Evolutionary conservation across 257 asterid species (phyloP).

Genomic region (Jacaranda mimosifolia): DNA sequence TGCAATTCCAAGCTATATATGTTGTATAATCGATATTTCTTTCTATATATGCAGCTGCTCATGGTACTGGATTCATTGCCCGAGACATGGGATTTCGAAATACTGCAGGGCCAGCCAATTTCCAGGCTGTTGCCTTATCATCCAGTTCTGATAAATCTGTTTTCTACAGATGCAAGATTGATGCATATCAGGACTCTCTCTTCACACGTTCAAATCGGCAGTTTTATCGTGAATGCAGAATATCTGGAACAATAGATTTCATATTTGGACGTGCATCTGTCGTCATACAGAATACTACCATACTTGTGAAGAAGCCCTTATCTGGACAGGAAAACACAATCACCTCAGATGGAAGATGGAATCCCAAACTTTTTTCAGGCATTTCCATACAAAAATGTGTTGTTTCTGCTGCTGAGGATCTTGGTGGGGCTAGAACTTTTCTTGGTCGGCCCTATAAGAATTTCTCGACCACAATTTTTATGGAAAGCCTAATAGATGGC

Average conservation of each 20-base stretch:
- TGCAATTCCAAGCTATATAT: too few relatives aligned
- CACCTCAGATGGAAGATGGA: constrained; percentile 42
- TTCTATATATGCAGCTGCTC: constrained; percentile 32
- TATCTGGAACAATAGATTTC: constrained; percentile 56
- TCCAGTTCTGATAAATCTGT: constrained; percentile 44
- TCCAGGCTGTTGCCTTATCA: constrained; percentile 53
- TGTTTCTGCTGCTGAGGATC: constrained; percentile 30
- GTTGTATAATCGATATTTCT: too few relatives aligned
- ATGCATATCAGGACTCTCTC: constrained; percentile 52
- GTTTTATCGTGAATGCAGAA: constrained; percentile 46
- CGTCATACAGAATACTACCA: constrained; percentile 43
- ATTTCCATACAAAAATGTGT: constrained; percentile 42
- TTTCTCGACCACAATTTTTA: constrained; percentile 33
- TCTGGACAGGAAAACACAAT: constrained; percentile 40
- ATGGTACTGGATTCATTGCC: constrained; percentile 53
- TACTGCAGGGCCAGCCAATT: constrained; percentile 42
- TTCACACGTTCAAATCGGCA: constrained; percentile 38
- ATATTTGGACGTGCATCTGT: constrained; percentile 49
- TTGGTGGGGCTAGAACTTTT: constrained; percentile 30
- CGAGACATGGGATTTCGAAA: constrained; percentile 46
- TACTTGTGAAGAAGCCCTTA: constrained; percentile 37
- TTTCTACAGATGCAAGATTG: constrained; percentile 43
- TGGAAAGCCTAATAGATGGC: constrained; percentile 27
- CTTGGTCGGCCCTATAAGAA: constrained; percentile 52
- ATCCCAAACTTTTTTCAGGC: constrained; percentile 27